These are phyloP conservation scores for Lasiosphaeriaceae sp. DNA, from an alignment of 495 filamentous ascomycete species.

Conservation along the genomic window DNA sequence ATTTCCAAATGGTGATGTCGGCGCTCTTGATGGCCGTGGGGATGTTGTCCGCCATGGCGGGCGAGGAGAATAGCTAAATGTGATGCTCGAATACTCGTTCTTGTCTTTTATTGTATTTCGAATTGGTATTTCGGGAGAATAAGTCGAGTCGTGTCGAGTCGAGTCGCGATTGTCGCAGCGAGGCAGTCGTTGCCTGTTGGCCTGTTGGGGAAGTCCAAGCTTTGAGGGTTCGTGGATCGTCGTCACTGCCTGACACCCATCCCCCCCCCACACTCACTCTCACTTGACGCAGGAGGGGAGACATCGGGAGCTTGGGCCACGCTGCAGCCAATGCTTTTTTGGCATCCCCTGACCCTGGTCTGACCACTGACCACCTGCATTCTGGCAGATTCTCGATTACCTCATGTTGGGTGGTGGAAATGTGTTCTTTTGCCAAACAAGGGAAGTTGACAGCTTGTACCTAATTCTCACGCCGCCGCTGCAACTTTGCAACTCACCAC, in stretches of 20 bases:
- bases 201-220: not conserved
- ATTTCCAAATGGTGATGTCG: conserved; percentile 66
- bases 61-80: not conserved
- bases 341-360: not conserved
- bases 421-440: conserved; percentile 39
- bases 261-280: conserved; percentile 13
- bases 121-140: not conserved
- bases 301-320: conserved; percentile 25
- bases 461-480: conserved; percentile 8
- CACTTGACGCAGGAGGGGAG: not conserved
- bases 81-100: too few species aligned
- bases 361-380: too few species aligned
- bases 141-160: not conserved
- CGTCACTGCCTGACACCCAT: not conserved
- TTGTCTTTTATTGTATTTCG: too few species aligned
- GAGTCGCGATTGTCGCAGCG: not conserved
- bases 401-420: conserved; percentile 20
- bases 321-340: not conserved
- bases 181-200: not conserved
- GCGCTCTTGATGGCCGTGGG: conserved; percentile 71
- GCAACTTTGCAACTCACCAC: not conserved
- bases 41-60: conserved; percentile 66
- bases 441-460: conserved; percentile 35
- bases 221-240: not conserved
- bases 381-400: conserved; percentile 20